Evolutionary conservation across 1,284 basidiomycete genomes (phyloP).

Genomic region (Sporisorium scitamineum): DNA sequence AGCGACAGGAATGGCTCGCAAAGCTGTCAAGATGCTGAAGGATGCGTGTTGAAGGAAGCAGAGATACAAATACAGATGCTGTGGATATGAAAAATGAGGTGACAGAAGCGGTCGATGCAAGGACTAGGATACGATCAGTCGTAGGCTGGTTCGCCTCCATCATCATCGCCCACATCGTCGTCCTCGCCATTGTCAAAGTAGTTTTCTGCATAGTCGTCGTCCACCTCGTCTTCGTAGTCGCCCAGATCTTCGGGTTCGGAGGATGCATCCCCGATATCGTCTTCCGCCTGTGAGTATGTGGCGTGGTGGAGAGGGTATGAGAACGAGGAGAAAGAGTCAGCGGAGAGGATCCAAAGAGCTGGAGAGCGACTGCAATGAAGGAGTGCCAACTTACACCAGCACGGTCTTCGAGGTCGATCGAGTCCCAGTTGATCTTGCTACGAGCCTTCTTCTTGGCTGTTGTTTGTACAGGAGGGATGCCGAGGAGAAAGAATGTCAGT

Average conservation of each 20-base stretch:
- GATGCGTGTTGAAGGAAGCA: conserved; percentile 5
- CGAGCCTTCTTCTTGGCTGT: conserved; percentile 40
- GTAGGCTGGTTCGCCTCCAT: conserved; percentile 59
- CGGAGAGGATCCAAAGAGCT: too few relatives aligned
- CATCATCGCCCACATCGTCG: conserved; percentile 59
- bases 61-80: conserved; percentile 39
- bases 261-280: conserved; percentile 55
- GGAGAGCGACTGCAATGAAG: neutral
- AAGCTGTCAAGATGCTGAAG: neutral
- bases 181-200: conserved; percentile 69
- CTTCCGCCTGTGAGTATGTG: conserved; percentile 43
- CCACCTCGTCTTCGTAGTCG: conserved; percentile 68
- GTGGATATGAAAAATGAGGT: neutral
- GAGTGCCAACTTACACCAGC: conserved; percentile 6
- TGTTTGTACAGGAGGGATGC: neutral
- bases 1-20: neutral
- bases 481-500: neutral
- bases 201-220: conserved; percentile 67
- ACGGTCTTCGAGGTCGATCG: conserved; percentile 57
- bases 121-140: conserved; percentile 40
- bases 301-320: too few relatives aligned
- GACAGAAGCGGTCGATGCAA: neutral
- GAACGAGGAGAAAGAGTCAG: neutral
- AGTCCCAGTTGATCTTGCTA: conserved; percentile 61
- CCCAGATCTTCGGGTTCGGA: conserved; percentile 63